Evolutionary conservation across 1,139 yeast species (phyloP), one percentile per base, ranked within the genome.

Genomic region (Saccharomycopsis crataegensis): DNA sequence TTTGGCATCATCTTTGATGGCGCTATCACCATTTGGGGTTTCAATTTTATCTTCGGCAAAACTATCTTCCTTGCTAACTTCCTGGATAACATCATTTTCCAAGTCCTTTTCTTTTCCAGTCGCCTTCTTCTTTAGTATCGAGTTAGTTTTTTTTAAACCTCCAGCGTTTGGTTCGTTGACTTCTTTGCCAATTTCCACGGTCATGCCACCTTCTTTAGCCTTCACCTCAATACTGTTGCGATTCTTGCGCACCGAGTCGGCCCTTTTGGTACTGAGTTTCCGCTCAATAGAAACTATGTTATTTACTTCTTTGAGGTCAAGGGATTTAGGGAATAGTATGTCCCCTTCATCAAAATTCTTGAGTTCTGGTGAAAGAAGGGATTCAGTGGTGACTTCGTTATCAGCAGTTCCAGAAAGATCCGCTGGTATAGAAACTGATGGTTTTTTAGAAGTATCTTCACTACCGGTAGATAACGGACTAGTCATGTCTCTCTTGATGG

Each of bases 241-340:
- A 58, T 66, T 61, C 5, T 50, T 41, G 4, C 62, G 61, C 5
- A 59, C 52, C 6, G 65, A 61, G 50, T 48, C 64, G 51, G 50
- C 61, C 60, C 54, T 61, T 61, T 31, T 69, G 67, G 79, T 70
- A 2, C 90, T 83, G 59, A 88, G 71, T 16, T 85, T 78, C 59
- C 91, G 74, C 65, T 86, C 95, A 48, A 86, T 64, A 5, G 88
- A 79, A 1, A 83, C 83, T 57, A 86, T 86, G 50, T 86, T 81
- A 60, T 83, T 88, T 14, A 86, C 87, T 64, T 86, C 95, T 54
- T 77, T 80, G 0, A 78, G 73, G 58, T 76, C 82, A 47, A 86
- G 70, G 2, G 80, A 77, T 62, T 82, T 85, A 0, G 94, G 95
- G 65, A 86, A 86, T 44, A 85, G 68, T 0, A 82, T 79, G 56